Percentiles rank a stretch among this genome's conserved stretches.
phyloP scores from a whole-genome alignment of 1,284 basidiomycete species.

The Ceratobasidium sp. region DNA sequence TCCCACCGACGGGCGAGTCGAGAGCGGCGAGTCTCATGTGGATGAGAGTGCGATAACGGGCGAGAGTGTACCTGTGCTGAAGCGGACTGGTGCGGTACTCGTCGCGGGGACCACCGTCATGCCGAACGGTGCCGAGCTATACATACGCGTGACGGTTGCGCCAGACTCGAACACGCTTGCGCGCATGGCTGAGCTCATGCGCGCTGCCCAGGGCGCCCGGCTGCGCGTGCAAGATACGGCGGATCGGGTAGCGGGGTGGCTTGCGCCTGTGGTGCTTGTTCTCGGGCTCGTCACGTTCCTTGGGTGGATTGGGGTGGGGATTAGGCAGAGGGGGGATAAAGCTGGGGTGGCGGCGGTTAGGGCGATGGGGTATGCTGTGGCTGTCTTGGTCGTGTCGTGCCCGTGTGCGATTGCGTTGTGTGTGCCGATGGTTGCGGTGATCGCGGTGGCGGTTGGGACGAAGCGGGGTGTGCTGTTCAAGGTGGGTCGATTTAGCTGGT shows the following conservation, averaged over 20 bases:
- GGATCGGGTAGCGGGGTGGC: constrained; percentile 48
- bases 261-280: constrained; percentile 46
- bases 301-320: constrained; percentile 11
- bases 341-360: constrained; percentile 42
- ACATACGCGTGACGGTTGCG: constrained; percentile 57
- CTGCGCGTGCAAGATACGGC: constrained; percentile 48
- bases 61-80: constrained; percentile 59
- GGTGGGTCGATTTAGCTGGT: constrained; percentile 11
- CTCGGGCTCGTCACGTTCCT: constrained; percentile 24
- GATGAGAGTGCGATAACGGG: constrained; percentile 63
- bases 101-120: constrained; percentile 59
- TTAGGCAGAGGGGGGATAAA: background rate
- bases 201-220: constrained; percentile 47
- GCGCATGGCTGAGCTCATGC: constrained; percentile 57
- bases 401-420: constrained; percentile 58
- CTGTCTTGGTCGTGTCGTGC: constrained; percentile 60
- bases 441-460: constrained; percentile 36
- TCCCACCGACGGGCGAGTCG: constrained; percentile 60
- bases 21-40: constrained; percentile 56
- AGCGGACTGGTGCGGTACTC: constrained; percentile 55
- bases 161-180: constrained; percentile 61
- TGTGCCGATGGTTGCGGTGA: constrained; percentile 51
- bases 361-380: constrained; percentile 58
- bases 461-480: constrained; percentile 45
- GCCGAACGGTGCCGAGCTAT: constrained; percentile 48